Base-by-base conservation (phyloP, 1,139 yeast species). In the Sugiyamaella japonica region DNA sequence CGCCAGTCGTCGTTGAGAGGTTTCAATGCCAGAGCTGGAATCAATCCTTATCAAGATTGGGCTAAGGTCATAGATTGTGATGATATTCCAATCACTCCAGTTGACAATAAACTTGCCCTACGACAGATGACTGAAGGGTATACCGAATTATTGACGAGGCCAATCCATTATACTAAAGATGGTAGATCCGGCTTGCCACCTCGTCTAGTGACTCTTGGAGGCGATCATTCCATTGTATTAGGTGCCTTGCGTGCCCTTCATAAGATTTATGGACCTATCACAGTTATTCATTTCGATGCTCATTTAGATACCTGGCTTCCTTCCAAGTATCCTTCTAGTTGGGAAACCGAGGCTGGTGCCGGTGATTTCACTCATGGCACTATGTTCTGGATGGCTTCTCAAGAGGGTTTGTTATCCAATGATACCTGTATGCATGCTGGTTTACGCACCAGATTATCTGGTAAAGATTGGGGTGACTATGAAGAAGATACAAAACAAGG, bases 51-150 rank as follows among this genome's bases (percentile, higher is more conserved):
- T 64, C 71, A 71, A 20, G 72, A 78, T 51, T 62, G 65, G 65
- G 91, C 93, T 28, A 78, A 73, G 50, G 72, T 86, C 23, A 66
- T 86, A 29, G 95, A 86, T 69, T 86, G 95, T 72, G 91, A 91
- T 5, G 95, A 86, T 70, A 81, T 86, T 44, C 91, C 93, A 1
- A 82, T 86, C 45, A 79, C 89, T 1, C 93, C 93, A n/a, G 82
- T 86, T 84, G 93, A 86, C 67, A 86, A 86, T 65, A 65, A 73
- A 23, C 70, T 86, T 57, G 93, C 91, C 0, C 77, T 86, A 64
- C 75, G 79, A 60, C 93, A 86, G 70, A 85, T 86, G 87, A 78
- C 82, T 12, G 70, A 75, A 62, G 95, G 70, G 28, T 86, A 83
- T 66, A 59, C 87, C 78, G 67, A 74, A 82, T 60, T 65, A 79